Evolutionary conservation across 805 yeast genomes (phyloP).

Genomic region (Saturnispora silvae): DNA sequence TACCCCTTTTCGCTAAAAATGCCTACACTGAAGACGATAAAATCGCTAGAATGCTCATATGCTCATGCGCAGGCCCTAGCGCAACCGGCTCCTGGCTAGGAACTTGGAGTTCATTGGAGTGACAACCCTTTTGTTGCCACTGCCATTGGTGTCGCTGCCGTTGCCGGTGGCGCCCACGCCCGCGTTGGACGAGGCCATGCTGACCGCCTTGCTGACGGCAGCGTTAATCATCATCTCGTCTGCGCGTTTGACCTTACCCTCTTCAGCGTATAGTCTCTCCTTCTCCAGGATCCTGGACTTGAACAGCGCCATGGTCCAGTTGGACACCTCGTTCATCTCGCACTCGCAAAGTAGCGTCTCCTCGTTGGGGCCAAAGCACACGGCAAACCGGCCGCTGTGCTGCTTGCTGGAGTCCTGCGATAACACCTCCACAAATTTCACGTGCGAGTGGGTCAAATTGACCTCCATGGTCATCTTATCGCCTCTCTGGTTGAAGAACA

Average conservation of each 20-base stretch:
- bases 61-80: conserved; percentile 18
- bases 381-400: conserved; percentile 46
- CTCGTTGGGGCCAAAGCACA: conserved; percentile 34
- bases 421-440: conserved; percentile 50
- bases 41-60: too few species aligned
- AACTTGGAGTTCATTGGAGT: conserved; percentile 53
- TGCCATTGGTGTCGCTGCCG: neutral
- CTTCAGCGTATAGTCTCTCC: conserved; percentile 32
- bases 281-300: conserved; percentile 37
- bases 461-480: conserved; percentile 45
- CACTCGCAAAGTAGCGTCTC: conserved; percentile 49
- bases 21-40: too few species aligned
- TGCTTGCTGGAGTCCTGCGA: conserved; percentile 28
- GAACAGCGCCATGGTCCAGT: conserved; percentile 50
- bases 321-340: conserved; percentile 36
- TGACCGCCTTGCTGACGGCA: conserved; percentile 25
- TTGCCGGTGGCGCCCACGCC: conserved; percentile 8
- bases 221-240: conserved; percentile 29
- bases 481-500: conserved; percentile 37
- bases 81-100: conserved; percentile 44
- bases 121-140: conserved; percentile 19
- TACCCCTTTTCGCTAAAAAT: neutral
- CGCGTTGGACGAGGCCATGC: conserved; percentile 13
- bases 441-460: conserved; percentile 39
- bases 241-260: conserved; percentile 23